A percentile compares a stretch with the other conserved stretches of the same genome.
Evolutionary conservation across 2,329 filamentous ascomycete genomes (phyloP).

Genomic region (Trichoderma gracile): DNA sequence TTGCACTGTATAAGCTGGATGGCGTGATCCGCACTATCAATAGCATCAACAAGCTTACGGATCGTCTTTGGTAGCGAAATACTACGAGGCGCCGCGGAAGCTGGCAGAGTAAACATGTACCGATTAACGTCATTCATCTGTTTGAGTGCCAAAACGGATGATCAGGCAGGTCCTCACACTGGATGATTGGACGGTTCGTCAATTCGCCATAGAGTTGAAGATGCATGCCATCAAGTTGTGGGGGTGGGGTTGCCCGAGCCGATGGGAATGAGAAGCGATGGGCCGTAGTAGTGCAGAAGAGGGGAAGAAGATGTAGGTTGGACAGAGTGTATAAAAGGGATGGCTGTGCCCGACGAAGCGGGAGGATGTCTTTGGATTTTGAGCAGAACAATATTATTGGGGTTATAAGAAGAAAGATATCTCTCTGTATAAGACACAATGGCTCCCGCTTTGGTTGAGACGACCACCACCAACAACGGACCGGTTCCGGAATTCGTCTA

Average conservation of each 20-base stretch:
- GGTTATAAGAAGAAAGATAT: not conserved
- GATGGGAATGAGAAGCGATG: constrained; percentile 12
- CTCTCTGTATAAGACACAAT: constrained; percentile 23
- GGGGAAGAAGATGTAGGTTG: constrained; percentile 13
- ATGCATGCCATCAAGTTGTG: constrained; percentile 26
- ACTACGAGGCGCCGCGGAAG: not conserved
- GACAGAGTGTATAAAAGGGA: constrained; percentile 8
- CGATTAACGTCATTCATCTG: not conserved
- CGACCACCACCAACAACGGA: constrained; percentile 25
- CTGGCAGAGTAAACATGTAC: not conserved
- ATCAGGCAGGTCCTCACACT: constrained; percentile 4
- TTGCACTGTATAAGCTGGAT: constrained; percentile 18
- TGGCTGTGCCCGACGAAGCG: not conserved
- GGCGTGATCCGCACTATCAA: constrained; percentile 27
- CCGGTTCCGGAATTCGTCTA: constrained; percentile 24
- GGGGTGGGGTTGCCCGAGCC: constrained; percentile 22
- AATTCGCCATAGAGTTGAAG: constrained; percentile 25
- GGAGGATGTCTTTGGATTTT: not conserved
- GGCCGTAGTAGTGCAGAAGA: constrained; percentile 6
- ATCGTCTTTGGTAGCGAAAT: constrained; percentile 6
- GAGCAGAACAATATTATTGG: not conserved
- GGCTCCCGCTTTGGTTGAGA: constrained; percentile 32
- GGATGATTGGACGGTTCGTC: constrained; percentile 20
- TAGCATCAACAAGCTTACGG: constrained; percentile 25
- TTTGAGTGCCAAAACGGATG: not conserved